phyloP scores from a whole-genome alignment of 176 grass and related monocot species.

The Triticum monococcum region DNA sequence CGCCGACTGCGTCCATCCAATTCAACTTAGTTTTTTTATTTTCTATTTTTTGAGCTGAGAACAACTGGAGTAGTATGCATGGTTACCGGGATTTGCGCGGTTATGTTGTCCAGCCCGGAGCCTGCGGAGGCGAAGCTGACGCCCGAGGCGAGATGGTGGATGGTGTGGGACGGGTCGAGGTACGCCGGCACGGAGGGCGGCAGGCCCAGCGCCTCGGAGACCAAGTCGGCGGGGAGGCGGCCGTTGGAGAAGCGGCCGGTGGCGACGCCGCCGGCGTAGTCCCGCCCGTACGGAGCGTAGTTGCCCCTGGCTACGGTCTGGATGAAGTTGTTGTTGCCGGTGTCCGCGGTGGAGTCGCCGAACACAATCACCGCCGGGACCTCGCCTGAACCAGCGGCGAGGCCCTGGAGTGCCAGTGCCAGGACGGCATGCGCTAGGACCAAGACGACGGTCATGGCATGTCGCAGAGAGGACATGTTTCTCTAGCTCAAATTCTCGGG shows the following conservation, averaged over 20 bases:
- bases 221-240: slow-evolving; percentile 58
- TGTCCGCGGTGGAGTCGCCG: slow-evolving; percentile 70
- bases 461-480: not conserved
- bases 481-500: not conserved
- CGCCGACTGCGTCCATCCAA: slow-evolving; percentile 9
- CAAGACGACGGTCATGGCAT: not conserved
- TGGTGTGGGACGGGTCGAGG: slow-evolving; percentile 44
- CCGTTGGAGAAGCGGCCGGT: slow-evolving; percentile 83
- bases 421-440: not conserved
- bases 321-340: slow-evolving; percentile 77
- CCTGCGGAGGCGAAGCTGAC: slow-evolving; percentile 75
- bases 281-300: slow-evolving; percentile 61
- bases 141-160: slow-evolving; percentile 39
- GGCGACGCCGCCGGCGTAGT: slow-evolving; percentile 46
- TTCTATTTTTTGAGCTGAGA: too few species aligned
- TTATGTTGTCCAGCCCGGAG: slow-evolving; percentile 49
- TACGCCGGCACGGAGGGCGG: slow-evolving; percentile 47
- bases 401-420: not conserved
- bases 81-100: slow-evolving; percentile 39
- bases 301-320: slow-evolving; percentile 50
- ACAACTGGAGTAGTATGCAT: not conserved
- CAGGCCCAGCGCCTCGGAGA: slow-evolving; percentile 65
- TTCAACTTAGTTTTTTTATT: not conserved
- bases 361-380: slow-evolving; percentile 67
- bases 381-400: not conserved